A percentile compares a stretch with the other conserved stretches of the same genome.
Evolutionary conservation across 129 eudicot species (phyloP).

Genomic region (Escallonia rubra): DNA sequence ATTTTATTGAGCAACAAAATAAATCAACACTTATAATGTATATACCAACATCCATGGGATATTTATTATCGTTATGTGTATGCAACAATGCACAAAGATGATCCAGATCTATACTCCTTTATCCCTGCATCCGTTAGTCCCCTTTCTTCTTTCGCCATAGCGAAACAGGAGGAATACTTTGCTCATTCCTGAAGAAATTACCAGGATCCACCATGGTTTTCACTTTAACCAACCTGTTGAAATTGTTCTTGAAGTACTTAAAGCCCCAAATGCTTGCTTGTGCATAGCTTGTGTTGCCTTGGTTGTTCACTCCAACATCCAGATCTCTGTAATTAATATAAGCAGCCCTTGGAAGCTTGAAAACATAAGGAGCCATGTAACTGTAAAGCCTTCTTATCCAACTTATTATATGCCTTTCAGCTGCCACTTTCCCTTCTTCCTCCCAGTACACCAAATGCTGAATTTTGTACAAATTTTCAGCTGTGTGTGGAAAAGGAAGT

Average conservation of each 20-base stretch:
- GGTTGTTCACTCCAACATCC: background rate
- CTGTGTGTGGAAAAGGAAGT: conserved; percentile 34
- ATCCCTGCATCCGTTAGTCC: background rate
- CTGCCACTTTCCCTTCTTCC: background rate
- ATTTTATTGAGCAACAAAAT: too few species aligned
- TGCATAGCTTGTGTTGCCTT: background rate
- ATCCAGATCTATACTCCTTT: background rate
- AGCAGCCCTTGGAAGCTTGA: background rate
- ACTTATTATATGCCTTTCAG: background rate
- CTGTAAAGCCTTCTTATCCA: background rate
- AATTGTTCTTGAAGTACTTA: background rate
- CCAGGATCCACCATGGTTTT: background rate
- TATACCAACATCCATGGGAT: too few species aligned
- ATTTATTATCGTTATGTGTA: too few species aligned
- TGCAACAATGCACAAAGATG: background rate
- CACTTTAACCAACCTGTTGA: background rate
- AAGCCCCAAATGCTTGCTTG: background rate
- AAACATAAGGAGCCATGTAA: conserved; percentile 7
- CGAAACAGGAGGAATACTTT: background rate
- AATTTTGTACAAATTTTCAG: conserved; percentile 22
- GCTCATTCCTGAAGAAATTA: background rate
- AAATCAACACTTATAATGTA: too few species aligned
- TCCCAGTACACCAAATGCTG: conserved; percentile 20
- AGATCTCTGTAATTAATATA: background rate
- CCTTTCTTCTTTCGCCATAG: too few species aligned